Base-by-base conservation (phyloP, 345 rosid genomes). In the Euclidium syriacum region DNA sequence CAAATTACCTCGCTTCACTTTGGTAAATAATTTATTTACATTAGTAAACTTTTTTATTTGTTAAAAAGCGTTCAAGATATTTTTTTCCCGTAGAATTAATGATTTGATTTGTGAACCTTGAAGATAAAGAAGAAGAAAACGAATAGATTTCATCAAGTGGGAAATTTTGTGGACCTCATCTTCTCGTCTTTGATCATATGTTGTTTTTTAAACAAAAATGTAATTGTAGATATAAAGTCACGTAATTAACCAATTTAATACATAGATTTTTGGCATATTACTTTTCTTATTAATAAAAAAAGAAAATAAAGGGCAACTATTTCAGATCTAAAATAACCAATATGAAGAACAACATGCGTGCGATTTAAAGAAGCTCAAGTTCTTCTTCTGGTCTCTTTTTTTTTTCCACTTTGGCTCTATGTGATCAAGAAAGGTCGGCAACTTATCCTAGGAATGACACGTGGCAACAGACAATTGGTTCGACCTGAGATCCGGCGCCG, bases 361-460 rank as follows among this genome's bases (percentile, higher is more conserved):
- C 33, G 50, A 61, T 35, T 18, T 52, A 69, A 68, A 59, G 54
- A 59, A 60, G 29, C 32, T 59, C 10, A 42, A 44, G 33, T 53
- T 62, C 64, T 17, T 70, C 64, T 70, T 55, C 44, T 41, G 38
- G 44, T 44, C 40, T 62, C 58, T 11, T 48, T 54, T 62, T 39
- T 11, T 48, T 54, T 62, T 39, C 10, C 56, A 36, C 74, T 70
- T 62, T 56, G 69, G 58, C 75, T 36, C 70, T 63, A 63, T 5
- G 30, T 29, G 75, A 63, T 23, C 32, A 55, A 48, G 58, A 56
- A 55, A 64, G 70, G 75, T 49, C 64, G 69, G 52, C 64, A 70
- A 30, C 64, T 63, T 63, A 54, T 62, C 68, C 63, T 47, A 52
- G 58, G 64, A 69, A 70, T 47, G 7, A 32, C 59, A 70, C 64